A percentile compares a stretch with the other conserved stretches of the same genome.
Conservation (phyloP, 495 filamentous ascomycete genomes). For the Evansstolkia leycettana region DNA sequence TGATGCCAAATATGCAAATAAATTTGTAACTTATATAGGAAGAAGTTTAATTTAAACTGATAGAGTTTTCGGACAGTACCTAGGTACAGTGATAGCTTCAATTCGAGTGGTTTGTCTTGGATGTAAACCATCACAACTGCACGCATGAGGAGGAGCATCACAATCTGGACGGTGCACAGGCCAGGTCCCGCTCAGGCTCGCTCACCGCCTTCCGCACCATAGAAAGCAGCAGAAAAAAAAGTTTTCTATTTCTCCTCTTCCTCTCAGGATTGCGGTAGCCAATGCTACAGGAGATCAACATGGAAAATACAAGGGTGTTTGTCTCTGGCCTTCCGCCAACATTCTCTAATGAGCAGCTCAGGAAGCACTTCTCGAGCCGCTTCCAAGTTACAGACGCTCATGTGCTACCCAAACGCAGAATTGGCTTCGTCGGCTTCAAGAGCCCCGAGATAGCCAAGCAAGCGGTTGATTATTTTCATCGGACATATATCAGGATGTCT, state of each 20-base stretch:
- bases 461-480: slow-evolving; percentile 91
- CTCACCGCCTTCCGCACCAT: slow-evolving; percentile 26
- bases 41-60: no score
- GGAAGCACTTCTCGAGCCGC: slow-evolving; percentile 71
- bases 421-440: slow-evolving; percentile 95
- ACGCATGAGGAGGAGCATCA: slow-evolving; percentile 3
- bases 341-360: slow-evolving; percentile 66
- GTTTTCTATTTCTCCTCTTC: slow-evolving; percentile 10
- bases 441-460: slow-evolving; percentile 62
- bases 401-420: slow-evolving; percentile 73
- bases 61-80: no score
- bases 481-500: slow-evolving; percentile 91
- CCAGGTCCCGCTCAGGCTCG: slow-evolving; percentile 1
- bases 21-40: no score
- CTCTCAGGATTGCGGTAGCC: no score
- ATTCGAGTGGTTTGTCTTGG: no score
- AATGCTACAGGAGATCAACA: slow-evolving; percentile 10
- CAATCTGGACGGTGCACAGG: slow-evolving; percentile 3
- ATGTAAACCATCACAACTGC: no score
- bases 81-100: no score
- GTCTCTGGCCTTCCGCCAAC: slow-evolving; percentile 73
- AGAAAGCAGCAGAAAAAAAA: slow-evolving; percentile 23
- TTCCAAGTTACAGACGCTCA: slow-evolving; percentile 78
- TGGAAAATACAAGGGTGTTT: slow-evolving; percentile 65
- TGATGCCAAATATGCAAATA: not conserved